These are phyloP conservation scores for Cladorrhinum sp. DNA, from an alignment of 2,329 filamentous ascomycete genomes.

Conservation along the genomic window DNA sequence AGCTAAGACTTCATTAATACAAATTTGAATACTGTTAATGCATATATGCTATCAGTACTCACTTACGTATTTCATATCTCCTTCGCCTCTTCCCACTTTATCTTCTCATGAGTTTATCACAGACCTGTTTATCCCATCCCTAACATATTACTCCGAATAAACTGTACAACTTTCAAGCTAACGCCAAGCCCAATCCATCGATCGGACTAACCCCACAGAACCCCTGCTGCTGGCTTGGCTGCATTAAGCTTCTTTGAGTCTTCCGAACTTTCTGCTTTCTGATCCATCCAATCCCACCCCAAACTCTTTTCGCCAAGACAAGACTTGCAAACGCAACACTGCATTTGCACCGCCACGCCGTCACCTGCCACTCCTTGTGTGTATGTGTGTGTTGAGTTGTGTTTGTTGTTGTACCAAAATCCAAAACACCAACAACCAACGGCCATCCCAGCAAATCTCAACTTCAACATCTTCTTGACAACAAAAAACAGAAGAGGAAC, in stretches of 20 bases:
- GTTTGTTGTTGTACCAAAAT: neutral
- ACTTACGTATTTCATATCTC: too few relatives aligned
- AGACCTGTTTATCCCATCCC: too few relatives aligned
- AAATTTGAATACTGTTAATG: too few relatives aligned
- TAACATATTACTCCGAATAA: too few relatives aligned
- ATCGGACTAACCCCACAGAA: neutral
- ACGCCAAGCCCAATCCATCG: neutral
- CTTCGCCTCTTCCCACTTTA: too few relatives aligned
- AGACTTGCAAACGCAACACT: neutral
- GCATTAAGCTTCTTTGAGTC: neutral
- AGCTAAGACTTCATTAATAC: too few relatives aligned
- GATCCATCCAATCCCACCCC: neutral
- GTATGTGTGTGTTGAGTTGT: neutral
- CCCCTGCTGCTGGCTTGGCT: neutral
- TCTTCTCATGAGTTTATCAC: too few relatives aligned
- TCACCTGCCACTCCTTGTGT: neutral
- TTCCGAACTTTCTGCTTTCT: neutral
- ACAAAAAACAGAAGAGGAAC: neutral
- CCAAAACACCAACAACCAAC: too few relatives aligned
- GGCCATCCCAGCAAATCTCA: too few relatives aligned
- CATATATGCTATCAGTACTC: too few relatives aligned
- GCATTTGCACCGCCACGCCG: neutral
- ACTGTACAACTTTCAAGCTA: too few relatives aligned
- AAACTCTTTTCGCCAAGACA: neutral
- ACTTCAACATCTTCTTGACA: constrained; percentile 1